Conservation (phyloP, 352 stramenopile genomes). For the Aphanomyces stellatus region DNA sequence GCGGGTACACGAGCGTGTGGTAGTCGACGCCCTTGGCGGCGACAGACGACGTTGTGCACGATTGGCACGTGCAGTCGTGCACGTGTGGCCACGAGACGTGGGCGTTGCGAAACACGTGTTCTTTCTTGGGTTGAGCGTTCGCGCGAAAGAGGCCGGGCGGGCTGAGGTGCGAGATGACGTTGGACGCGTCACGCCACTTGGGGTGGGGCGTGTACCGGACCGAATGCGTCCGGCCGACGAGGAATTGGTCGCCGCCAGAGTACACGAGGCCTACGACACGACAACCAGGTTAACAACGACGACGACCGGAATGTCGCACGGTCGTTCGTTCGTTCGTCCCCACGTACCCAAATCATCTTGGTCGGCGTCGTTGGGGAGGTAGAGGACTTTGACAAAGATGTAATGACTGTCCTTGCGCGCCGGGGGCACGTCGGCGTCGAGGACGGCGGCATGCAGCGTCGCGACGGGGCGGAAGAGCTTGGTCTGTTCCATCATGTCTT, state of each 20-base stretch:
- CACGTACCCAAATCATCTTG: constrained; percentile 25
- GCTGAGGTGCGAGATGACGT: constrained; percentile 1
- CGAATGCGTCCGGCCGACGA: constrained; percentile 62
- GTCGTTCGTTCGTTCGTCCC: no score
- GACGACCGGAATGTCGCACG: no score
- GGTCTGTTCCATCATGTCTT: constrained; percentile 62
- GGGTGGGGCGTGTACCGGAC: constrained; percentile 48
- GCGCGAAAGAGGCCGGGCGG: background rate
- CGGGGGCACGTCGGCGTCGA: constrained; percentile 50
- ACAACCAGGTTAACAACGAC: constrained; percentile 20
- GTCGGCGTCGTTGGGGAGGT: constrained; percentile 56
- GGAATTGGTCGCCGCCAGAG: constrained; percentile 51
- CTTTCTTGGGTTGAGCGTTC: constrained; percentile 28
- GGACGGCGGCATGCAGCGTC: constrained; percentile 56
- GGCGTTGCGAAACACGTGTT: constrained; percentile 64
- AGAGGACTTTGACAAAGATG: constrained; percentile 37
- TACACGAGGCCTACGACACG: constrained; percentile 53
- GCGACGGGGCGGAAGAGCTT: constrained; percentile 68
- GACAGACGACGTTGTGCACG: constrained; percentile 33
- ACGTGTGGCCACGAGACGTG: constrained; percentile 72
- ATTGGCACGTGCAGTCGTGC: constrained; percentile 39
- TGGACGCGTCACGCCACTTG: constrained; percentile 29
- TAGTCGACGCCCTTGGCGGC: constrained; percentile 64
- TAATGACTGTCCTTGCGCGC: background rate
- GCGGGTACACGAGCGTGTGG: constrained; percentile 73